Evolutionary conservation across 2,329 filamentous ascomycete species (phyloP), one percentile per base, ranked within the genome.

Genomic region (Fusarium hainanense): DNA sequence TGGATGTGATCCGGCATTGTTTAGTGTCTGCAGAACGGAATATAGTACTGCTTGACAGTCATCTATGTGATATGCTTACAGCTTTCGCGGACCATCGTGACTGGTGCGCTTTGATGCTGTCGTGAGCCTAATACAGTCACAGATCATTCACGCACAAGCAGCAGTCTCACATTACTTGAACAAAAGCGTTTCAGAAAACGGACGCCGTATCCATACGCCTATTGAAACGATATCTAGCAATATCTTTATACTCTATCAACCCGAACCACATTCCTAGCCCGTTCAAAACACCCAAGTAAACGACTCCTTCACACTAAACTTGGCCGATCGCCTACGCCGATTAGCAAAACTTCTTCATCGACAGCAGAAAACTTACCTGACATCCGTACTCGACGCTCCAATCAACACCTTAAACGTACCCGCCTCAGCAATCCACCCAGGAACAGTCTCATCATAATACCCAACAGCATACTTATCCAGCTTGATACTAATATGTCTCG

Each of bases 341-440:
- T 72, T 54, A 73, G 71, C 57, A n/a, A 1, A 10, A 7, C 4
- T 32, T 14, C 11, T n/a, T 6, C 7, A 37, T 2, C 2, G 2
- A 14, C 6, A 12, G 13, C 9, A 4, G 1, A 11, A 49, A 32
- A 63, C 85, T 75, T 79, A 89, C 89, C 85, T 85, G 73, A 91
- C 89, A 81, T 92, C 89, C 42, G 78, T 82, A 62, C 88, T 88
- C 46, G 87, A 89, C 11, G 89, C 85, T 4, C 88, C 90, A 12
- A 92, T 82, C 47, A 90, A 74, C 3, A 89, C 84, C 58, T 87
- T 81, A 75, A 91, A 92, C 4, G 72, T 75, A 2, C 90, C 90
- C 78, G 89, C 85, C 77, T 92, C 90, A 0, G 89, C 89, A 67
- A 91, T 85, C 90, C 90, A 92, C 8, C 82, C 84, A 8, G 81